Conservation (phyloP, 2,329 filamentous ascomycete genomes). For the Keithomyces neogunnii region DNA sequence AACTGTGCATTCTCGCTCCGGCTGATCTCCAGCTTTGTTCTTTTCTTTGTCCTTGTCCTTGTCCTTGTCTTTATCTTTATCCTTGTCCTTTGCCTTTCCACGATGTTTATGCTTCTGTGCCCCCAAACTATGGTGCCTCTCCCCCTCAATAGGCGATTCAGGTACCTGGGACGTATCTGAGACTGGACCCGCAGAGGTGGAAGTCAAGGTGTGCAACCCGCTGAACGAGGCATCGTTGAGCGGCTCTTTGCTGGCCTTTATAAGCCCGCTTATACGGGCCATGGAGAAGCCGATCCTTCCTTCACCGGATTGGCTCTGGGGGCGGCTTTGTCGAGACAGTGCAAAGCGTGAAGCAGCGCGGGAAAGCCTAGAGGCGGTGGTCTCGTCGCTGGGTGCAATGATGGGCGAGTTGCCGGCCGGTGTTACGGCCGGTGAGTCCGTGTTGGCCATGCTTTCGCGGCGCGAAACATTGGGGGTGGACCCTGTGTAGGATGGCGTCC, state of each 20-base stretch:
- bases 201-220: constrained; percentile 15
- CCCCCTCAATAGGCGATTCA: constrained; percentile 15
- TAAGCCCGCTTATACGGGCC: constrained; percentile 43
- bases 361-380: constrained; percentile 44
- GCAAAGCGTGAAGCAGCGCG: constrained; percentile 49
- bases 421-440: constrained; percentile 34
- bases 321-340: constrained; percentile 41
- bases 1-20: constrained; percentile 39
- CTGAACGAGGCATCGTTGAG: constrained; percentile 14
- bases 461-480: constrained; percentile 29
- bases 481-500: constrained; percentile 26
- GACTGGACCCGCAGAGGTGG: constrained; percentile 16
- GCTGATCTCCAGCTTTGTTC: constrained; percentile 26
- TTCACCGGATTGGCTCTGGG: constrained; percentile 50
- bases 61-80: constrained; percentile 26
- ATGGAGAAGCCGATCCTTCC: constrained; percentile 49
- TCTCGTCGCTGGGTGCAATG: constrained; percentile 43
- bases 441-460: constrained; percentile 42
- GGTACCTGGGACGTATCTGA: constrained; percentile 12
- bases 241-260: constrained; percentile 42
- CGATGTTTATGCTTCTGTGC: constrained; percentile 24
- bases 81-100: constrained; percentile 27
- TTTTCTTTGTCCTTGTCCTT: constrained; percentile 28
- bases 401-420: constrained; percentile 27
- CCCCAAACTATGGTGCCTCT: constrained; percentile 10